Percentiles rank a stretch among this genome's conserved stretches.
These are phyloP conservation scores for Paxillus ammoniavirescens DNA, from an alignment of 768 basidiomycete species.

Conservation along the genomic window DNA sequence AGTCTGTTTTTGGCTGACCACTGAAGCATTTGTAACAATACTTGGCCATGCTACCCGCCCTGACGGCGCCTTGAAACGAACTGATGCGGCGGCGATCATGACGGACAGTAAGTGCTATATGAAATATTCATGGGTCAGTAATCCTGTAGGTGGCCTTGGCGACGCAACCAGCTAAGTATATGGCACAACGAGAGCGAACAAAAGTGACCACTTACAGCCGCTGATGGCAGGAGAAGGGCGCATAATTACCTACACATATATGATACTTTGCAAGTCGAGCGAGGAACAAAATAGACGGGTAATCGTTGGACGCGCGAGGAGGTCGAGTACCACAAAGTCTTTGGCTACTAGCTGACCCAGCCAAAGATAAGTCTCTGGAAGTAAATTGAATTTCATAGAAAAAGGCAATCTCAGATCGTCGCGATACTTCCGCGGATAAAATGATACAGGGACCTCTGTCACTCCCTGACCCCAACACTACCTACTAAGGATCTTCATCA, in stretches of 20 bases:
- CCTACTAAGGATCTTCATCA: conserved; percentile 35
- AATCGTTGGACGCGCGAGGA: too few relatives aligned
- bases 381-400: conserved; percentile 13
- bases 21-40: neutral
- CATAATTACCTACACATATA: too few relatives aligned
- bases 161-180: neutral
- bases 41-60: neutral
- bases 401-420: conserved; percentile 33
- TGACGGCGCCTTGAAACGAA: conserved; percentile 11
- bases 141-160: neutral
- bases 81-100: conserved; percentile 12
- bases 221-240: neutral
- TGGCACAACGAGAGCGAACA: neutral
- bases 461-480: conserved; percentile 5
- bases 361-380: neutral
- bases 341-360: neutral
- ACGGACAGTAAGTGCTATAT: neutral
- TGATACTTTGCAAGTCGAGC: too few relatives aligned
- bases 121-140: neutral
- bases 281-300: too few relatives aligned
- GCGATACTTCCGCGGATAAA: conserved; percentile 24
- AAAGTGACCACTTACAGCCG: neutral
- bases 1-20: too few relatives aligned
- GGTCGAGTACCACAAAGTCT: too few relatives aligned
- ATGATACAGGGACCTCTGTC: conserved; percentile 19